Conservation (phyloP, 2,329 filamentous ascomycete species). For the Madurella mycetomatis region DNA sequence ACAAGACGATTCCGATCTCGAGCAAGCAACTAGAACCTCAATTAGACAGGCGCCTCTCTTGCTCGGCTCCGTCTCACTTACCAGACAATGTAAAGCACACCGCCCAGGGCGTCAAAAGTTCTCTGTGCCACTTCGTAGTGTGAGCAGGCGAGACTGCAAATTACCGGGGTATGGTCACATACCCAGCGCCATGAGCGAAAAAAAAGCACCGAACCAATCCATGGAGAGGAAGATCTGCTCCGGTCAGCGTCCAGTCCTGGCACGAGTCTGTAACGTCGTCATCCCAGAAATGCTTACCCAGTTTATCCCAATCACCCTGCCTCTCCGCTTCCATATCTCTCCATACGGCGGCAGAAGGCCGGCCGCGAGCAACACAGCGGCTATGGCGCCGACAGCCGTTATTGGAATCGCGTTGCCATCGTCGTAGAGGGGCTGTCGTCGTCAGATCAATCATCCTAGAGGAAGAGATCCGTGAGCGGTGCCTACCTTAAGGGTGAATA, state of each 20-base stretch:
- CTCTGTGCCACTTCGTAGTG: conserved; percentile 48
- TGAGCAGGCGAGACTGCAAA: conserved; percentile 18
- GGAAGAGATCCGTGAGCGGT: background rate
- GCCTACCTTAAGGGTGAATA: conserved; percentile 51
- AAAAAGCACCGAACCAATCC: conserved; percentile 58
- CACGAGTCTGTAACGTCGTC: background rate
- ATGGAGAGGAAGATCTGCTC: conserved; percentile 50
- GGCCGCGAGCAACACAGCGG: conserved; percentile 50
- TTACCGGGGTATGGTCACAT: conserved; percentile 20
- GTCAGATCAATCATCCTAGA: conserved; percentile 7
- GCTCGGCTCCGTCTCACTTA: conserved; percentile 33
- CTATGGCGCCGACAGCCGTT: conserved; percentile 53
- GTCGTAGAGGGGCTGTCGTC: conserved; percentile 46
- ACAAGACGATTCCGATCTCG: conserved; percentile 56
- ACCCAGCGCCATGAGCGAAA: conserved; percentile 60
- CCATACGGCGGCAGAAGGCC: conserved; percentile 58
- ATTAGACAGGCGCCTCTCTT: background rate
- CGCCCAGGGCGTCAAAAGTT: conserved; percentile 57
- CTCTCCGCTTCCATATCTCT: conserved; percentile 58
- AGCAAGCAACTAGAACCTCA: conserved; percentile 43
- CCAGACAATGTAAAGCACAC: conserved; percentile 57
- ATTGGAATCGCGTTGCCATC: conserved; percentile 51
- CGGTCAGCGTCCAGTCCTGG: background rate
- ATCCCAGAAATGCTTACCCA: conserved; percentile 24
- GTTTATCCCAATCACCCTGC: conserved; percentile 59